Base-by-base conservation (phyloP, 768 basidiomycete species). In the Tulasnella sp. region DNA sequence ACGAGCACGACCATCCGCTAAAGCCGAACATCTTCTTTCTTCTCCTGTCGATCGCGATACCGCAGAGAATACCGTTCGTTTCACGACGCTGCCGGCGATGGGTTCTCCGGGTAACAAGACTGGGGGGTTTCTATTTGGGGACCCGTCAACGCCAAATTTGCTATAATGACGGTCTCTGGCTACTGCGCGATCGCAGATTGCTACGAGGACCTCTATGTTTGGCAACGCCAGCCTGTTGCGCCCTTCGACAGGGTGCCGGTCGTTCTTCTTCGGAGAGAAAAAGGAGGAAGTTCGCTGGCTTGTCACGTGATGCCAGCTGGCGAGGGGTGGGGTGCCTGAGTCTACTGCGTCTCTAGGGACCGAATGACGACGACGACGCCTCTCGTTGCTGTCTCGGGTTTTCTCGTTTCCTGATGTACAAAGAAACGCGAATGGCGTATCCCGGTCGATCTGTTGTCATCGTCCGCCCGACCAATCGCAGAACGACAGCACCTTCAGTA, bases 251-350 rank as follows among this genome's bases (percentile, higher is more conserved):
- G 24, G 64, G 64, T 54, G 24, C 54, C 16, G 12, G 48, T 50
- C 54, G n/a, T n/a, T 12, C 7, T 37, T 69, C 64, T 69, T 69
- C 64, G 64, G 64, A 69, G 31, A 28, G 64, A 69, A 69, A 69
- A 69, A 69, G 64, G 64, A 69, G 64, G 64, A 69, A 69, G 64
- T 37, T 69, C 64, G 64, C 64, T 69, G 64, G 24, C 28, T 60
- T 12, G 64, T 69, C 64, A 69, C 64, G 64, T 69, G 64, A 69
- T 69, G 64, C 64, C 64, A 69, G 64, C 64, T 69, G 64, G 64
- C 64, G 64, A 69, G 64, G 64, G 64, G 34, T 31, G 12, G 64
- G 64, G 64, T 69, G 64, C 64, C 64, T 69, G 64, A 37, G 64
- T 24, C 24, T 37, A 37, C 64, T 69, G 64, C 64, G 64, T 69